Base-by-base conservation (phyloP, 202 grass and related monocot species). In the Bolboschoenoplectus hybrid region DNA sequence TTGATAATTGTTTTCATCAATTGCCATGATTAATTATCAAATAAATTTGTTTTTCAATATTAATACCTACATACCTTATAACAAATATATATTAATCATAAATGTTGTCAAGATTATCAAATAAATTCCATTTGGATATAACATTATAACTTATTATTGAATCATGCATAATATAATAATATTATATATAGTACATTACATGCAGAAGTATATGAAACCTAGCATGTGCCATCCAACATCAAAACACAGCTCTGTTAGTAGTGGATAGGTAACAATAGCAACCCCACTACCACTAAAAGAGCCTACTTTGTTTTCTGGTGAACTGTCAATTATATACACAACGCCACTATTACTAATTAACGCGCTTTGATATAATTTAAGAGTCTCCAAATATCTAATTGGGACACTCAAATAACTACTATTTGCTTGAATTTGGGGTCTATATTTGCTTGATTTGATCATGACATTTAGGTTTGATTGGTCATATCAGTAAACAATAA, bases 221-320 rank as follows among this genome's bases (percentile, higher is more conserved):
- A 55, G 57, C 80, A 82, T 82, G 80, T 82, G 80, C 7, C 5
- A 82, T 82, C 6, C 41, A 9, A 82, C 80, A 32, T 65, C 57
- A 46, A 14, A 80, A 80, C 75, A 80, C 34, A 41, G 34, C 17
- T 20, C 32, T 35, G 26, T 32, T 80, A 60, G 75, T 80, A 60
- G 52, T 14, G 41, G 75, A 82, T 64, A 82, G 57, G 44, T 1
- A 65, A 32, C 16, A 17, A 26, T 26, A 47, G 80, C 40, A 46
- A 13, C 80, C 80, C 80, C 80, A 82, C 40, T 38, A 26, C 26
- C 26, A 26, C 26, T 26, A 26, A 26, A 26, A 43, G 36, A 61
- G 34, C 34, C 78, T 39, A 6, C 20, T 44, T 49, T 44, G 26
- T 39, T 60, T 64, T 82, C 47, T 82, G 80, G 52, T 47, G 60